These are phyloP conservation scores for Pilobolus umbonatus DNA, from an alignment of 192 early-diverging fungal species.

Conservation along the genomic window DNA sequence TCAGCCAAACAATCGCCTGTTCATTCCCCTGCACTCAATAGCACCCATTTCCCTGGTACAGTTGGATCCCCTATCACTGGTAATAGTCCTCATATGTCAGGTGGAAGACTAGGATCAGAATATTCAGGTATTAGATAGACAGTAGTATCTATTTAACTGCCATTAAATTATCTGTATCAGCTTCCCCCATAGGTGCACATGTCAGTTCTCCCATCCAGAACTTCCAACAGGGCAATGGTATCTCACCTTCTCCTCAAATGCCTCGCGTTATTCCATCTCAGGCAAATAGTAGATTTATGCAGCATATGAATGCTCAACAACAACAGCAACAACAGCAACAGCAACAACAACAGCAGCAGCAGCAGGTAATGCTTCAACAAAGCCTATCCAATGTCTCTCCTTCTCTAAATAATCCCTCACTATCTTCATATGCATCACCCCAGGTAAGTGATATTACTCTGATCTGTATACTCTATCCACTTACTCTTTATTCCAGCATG, in stretches of 20 bases:
- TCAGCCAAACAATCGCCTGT: constrained; percentile 25
- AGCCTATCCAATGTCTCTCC: not conserved
- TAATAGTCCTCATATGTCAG: constrained; percentile 21
- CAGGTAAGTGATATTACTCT: not conserved
- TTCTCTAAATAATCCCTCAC: constrained; percentile 7
- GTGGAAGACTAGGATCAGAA: constrained; percentile 16
- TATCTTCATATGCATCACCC: constrained; percentile 7
- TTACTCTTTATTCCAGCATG: not conserved
- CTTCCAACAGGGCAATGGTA: constrained; percentile 4
- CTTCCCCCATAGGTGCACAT: constrained; percentile 15
- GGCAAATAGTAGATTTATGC: constrained; percentile 8
- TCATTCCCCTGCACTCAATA: constrained; percentile 23
- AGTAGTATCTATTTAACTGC: not conserved
- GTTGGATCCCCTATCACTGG: constrained; percentile 19
- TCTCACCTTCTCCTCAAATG: constrained; percentile 7
- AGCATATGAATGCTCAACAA: constrained; percentile 4
- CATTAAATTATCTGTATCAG: not conserved
- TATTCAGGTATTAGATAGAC: not conserved
- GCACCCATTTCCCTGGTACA: constrained; percentile 8
- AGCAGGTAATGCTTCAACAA: constrained; percentile 14
- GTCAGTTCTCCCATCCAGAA: not conserved
- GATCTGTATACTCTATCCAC: not conserved
- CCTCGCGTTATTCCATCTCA: constrained; percentile 10
- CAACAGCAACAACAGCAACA: constrained; percentile 25
- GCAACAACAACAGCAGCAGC: constrained; percentile 23